Conservation (phyloP, 2,329 filamentous ascomycete genomes). For the Cladobotryum mycophilum region DNA sequence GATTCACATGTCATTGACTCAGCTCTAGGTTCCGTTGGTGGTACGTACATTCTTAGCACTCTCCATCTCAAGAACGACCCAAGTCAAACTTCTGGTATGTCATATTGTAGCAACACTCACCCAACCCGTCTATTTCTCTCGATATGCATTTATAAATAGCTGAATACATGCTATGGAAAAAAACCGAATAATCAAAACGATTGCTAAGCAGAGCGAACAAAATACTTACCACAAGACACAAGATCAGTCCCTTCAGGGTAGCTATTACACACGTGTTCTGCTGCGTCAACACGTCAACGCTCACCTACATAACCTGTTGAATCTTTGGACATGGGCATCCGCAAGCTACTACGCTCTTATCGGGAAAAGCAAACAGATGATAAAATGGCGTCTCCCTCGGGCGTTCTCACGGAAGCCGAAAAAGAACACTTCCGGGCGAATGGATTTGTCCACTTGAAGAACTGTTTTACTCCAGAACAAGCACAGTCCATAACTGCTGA, state of each 20-base stretch:
- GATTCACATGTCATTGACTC: no score
- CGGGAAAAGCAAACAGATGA: not conserved
- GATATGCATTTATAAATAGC: no score
- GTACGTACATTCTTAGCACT: no score
- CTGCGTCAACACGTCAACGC: not conserved
- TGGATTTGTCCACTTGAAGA: constrained; percentile 29
- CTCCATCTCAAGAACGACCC: no score
- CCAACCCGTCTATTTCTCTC: no score
- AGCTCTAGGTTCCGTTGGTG: no score
- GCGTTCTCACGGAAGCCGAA: not conserved
- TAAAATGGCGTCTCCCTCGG: constrained; percentile 22
- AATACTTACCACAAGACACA: no score
- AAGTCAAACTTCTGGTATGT: no score
- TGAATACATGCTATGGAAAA: no score
- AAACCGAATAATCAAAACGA: no score
- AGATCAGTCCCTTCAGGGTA: not conserved
- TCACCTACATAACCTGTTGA: not conserved
- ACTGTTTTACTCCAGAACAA: constrained; percentile 32
- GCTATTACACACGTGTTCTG: not conserved
- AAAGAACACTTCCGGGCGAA: constrained; percentile 35
- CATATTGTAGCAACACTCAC: no score
- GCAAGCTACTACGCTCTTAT: not conserved
- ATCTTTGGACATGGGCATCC: not conserved
- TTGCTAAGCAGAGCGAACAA: no score
- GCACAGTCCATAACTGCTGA: constrained; percentile 28